Base-by-base conservation (phyloP, 805 yeast species). In the Kazachstania taianensis region DNA sequence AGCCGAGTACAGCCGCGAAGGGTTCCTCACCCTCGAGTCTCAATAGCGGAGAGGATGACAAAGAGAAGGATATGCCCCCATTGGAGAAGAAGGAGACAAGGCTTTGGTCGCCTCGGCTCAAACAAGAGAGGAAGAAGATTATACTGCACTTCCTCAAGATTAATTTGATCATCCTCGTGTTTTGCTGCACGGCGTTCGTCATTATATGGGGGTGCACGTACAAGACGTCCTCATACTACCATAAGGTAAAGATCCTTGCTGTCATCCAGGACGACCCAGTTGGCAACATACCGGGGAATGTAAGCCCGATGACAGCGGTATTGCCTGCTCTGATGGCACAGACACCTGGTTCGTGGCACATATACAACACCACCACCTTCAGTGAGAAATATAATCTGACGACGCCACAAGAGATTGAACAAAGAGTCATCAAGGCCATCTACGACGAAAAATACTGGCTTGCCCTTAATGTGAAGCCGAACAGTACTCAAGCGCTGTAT, bases 361-460 rank as follows among this genome's bases (percentile, higher is more conserved):
- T 57, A 12, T 39, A 54, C 28, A 45, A 54, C 23, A 38, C 49
- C 4, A 41, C 51, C 1, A 34, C 39, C 6, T 57, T 61, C 32
- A 40, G 43, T 27, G 38, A 34, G 7, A 44, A 44, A 6, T 46
- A 39, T 14, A 28, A 41, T 13, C 16, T 38, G 7, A 16, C 29
- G 7, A 19, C 17, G 3, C 25, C 5, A 9, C 37, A 48, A 41
- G 33, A 40, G 3, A 33, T 57, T 10, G 42, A 50, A 20, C 62
- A 61, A 3, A 68, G 70, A 43, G 49, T 77, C 16, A 26, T 53
- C 28, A 42, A 65, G 17, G 55, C 57, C 34, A 67, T 81, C 4
- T 73, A 70, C 46, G 69, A 68, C 35, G 72, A 75, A 52, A 46
- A 68, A n/a, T 76, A 66, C 46, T 81, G 89, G 89, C 66, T 70